Conservation (phyloP, 2,329 filamentous ascomycete species). For the Ceratocystis papillata region DNA sequence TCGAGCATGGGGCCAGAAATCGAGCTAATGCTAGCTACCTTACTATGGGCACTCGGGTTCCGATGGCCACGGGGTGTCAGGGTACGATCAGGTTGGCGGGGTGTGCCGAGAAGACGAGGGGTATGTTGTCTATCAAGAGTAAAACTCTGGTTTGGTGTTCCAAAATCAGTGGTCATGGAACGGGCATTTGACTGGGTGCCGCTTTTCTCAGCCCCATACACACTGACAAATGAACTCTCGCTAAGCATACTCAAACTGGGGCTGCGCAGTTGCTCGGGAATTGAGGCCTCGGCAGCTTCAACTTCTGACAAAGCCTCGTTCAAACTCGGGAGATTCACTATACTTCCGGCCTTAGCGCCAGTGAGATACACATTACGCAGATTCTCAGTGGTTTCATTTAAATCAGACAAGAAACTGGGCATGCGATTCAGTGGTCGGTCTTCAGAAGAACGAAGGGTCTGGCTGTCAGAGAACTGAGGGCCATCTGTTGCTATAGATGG, state of each 20-base stretch:
- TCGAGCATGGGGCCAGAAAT: constrained; percentile 38
- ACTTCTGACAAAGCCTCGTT: constrained; percentile 22
- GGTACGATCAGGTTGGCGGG: constrained; percentile 2
- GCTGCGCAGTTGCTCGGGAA: constrained; percentile 37
- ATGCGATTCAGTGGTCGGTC: constrained; percentile 40
- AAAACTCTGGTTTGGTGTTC: background rate
- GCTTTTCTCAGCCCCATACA: constrained; percentile 40
- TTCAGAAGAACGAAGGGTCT: constrained; percentile 9
- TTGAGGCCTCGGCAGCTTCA: constrained; percentile 19
- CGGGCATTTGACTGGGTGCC: constrained; percentile 11
- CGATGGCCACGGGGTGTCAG: constrained; percentile 18
- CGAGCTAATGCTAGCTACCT: constrained; percentile 29
- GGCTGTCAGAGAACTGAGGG: background rate
- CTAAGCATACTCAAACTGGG: constrained; percentile 54
- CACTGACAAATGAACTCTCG: constrained; percentile 55
- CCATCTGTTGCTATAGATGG: constrained; percentile 25
- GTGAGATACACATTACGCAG: constrained; percentile 48
- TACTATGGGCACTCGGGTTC: constrained; percentile 16
- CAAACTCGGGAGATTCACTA: constrained; percentile 39
- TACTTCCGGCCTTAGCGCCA: constrained; percentile 37
- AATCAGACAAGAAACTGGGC: constrained; percentile 55
- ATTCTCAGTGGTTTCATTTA: constrained; percentile 49
- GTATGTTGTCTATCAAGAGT: constrained; percentile 15
- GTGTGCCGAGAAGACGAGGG: constrained; percentile 14
- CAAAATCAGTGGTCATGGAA: background rate